Evolutionary conservation across 371 early-diverging fungal species (phyloP).

Genomic region (Amoeboaphelidium occidentale): DNA sequence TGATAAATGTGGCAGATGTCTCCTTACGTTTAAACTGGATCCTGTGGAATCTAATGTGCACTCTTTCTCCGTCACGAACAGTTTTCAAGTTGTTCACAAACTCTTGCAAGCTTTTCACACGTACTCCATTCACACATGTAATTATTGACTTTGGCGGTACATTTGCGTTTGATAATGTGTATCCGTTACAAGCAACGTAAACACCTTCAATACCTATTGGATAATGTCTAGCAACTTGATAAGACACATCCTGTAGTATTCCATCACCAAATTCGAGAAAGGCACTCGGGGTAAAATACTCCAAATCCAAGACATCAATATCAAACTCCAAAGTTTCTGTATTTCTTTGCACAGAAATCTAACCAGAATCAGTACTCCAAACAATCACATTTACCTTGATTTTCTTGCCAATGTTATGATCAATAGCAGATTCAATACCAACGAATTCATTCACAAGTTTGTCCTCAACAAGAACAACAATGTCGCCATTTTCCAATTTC

Average conservation of each 20-base stretch:
- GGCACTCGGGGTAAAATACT: conserved; percentile 28
- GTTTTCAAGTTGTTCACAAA: no score
- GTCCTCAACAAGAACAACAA: not conserved
- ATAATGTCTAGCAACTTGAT: conserved; percentile 55
- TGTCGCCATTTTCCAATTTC: conserved; percentile 1
- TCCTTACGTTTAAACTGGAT: no score
- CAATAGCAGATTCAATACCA: conserved; percentile 41
- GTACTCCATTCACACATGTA: no score
- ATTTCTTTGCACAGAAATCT: conserved; percentile 44
- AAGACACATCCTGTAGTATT: conserved; percentile 50
- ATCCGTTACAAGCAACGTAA: conserved; percentile 45
- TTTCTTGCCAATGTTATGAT: conserved; percentile 30
- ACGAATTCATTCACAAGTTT: conserved; percentile 54
- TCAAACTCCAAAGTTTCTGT: conserved; percentile 24
- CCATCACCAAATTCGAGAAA: conserved; percentile 67
- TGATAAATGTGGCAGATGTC: no score
- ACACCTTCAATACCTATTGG: conserved; percentile 45
- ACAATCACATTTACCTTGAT: no score
- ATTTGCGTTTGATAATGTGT: no score
- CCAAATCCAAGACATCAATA: conserved; percentile 19
- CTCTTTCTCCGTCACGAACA: no score
- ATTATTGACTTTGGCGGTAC: no score
- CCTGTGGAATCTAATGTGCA: no score
- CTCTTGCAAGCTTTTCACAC: no score
- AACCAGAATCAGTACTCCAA: no score